Evolutionary conservation across 768 basidiomycete genomes (phyloP).

Genomic region (Mrakia hoshinonis): DNA sequence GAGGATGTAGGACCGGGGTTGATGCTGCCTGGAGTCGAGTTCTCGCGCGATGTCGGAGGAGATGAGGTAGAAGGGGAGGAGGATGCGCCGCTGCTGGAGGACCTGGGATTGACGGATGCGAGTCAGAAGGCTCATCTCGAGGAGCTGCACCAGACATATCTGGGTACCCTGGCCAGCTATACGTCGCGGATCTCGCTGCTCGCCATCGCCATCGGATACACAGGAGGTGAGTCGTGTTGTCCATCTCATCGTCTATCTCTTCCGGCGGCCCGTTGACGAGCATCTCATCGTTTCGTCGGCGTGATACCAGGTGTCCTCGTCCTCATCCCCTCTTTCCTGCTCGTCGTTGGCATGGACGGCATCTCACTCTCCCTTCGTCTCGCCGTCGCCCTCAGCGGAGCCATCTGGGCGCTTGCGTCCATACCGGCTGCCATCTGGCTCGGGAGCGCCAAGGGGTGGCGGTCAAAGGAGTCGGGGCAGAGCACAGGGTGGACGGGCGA

Average conservation of each 20-base stretch:
- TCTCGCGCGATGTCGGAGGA: background rate
- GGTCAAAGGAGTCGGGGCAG: conserved; percentile 27
- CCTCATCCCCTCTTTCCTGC: conserved; percentile 51
- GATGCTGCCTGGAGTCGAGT: conserved; percentile 28
- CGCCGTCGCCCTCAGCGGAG: conserved; percentile 72
- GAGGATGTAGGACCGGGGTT: conserved; percentile 13
- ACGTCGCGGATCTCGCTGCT: conserved; percentile 75
- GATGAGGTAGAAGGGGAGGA: background rate
- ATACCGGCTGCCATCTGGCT: conserved; percentile 70
- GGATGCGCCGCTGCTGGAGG: conserved; percentile 21
- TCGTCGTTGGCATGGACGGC: conserved; percentile 58
- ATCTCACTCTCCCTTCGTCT: conserved; percentile 70
- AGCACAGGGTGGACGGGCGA: conserved; percentile 50
- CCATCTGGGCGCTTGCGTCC: conserved; percentile 80
- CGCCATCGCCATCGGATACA: conserved; percentile 79
- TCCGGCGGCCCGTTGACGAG: no score
- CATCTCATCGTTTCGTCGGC: no score
- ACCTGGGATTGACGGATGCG: background rate
- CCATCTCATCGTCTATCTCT: no score
- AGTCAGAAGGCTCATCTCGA: background rate
- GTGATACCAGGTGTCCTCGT: conserved; percentile 50
- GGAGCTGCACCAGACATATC: conserved; percentile 37
- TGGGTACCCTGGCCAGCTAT: conserved; percentile 53
- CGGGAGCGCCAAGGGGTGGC: conserved; percentile 24
- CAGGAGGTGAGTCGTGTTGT: conserved; percentile 41